phyloP scores from a whole-genome alignment of 805 yeast genomes.

The Wickerhamiella shivajii region DNA sequence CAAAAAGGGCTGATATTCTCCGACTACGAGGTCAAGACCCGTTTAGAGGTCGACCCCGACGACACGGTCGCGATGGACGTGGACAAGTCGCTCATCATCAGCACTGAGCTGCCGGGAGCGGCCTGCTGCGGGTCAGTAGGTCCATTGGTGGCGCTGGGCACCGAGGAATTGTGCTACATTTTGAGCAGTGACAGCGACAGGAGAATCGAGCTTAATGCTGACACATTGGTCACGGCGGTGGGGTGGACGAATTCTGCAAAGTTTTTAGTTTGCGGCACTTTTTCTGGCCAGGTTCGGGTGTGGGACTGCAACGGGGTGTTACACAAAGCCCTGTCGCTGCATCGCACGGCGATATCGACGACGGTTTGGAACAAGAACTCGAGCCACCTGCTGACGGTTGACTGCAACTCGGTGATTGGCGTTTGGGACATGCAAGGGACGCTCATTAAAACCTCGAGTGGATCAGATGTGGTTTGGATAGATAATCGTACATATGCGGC shows the following conservation, averaged over 20 bases:
- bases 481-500: constrained; percentile 52
- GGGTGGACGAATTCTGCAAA: constrained; percentile 20
- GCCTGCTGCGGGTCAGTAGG: neutral
- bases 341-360: constrained; percentile 37
- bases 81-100: constrained; percentile 1
- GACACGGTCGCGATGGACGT: too few species aligned
- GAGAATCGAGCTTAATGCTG: constrained; percentile 1
- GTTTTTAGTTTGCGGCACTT: constrained; percentile 49
- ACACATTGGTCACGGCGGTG: constrained; percentile 8
- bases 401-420: constrained; percentile 36
- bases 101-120: neutral
- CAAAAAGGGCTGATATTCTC: constrained; percentile 75
- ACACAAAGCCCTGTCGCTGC: constrained; percentile 36
- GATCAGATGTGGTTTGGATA: constrained; percentile 36
- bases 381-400: constrained; percentile 42
- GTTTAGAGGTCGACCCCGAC: neutral
- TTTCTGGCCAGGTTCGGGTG: constrained; percentile 59
- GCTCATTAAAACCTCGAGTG: constrained; percentile 11
- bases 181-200: neutral
- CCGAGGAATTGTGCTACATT: constrained; percentile 10
- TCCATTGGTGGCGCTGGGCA: constrained; percentile 8
- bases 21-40: constrained; percentile 37
- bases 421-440: constrained; percentile 49
- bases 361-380: constrained; percentile 50
- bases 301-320: constrained; percentile 65